These are phyloP conservation scores for Silene noctiflora DNA, from an alignment of 179 eudicot species.

Conservation along the genomic window DNA sequence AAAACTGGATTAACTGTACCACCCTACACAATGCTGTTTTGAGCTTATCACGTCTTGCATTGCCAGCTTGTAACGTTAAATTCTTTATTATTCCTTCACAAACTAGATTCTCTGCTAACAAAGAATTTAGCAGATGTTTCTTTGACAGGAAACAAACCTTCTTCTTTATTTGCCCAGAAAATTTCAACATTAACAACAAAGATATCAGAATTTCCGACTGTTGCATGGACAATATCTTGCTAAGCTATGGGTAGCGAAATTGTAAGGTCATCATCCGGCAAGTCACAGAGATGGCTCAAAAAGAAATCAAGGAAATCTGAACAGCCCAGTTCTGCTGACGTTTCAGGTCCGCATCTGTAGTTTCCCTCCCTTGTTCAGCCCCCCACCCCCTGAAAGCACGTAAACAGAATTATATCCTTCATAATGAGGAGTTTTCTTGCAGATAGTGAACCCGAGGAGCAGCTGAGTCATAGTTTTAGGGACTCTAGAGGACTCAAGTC, in stretches of 20 bases:
- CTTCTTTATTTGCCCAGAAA: slow-evolving; percentile 11
- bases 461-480: slow-evolving; percentile 25
- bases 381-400: background rate
- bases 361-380: background rate
- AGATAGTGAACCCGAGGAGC: slow-evolving; percentile 45
- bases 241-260: slow-evolving; percentile 49
- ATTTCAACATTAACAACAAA: background rate
- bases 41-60: slow-evolving; percentile 33
- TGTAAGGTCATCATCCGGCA: slow-evolving; percentile 29
- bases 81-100: slow-evolving; percentile 15
- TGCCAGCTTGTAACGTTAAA: slow-evolving; percentile 25
- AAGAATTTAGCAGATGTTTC: slow-evolving; percentile 2
- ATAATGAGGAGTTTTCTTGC: slow-evolving; percentile 17
- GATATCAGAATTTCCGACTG: slow-evolving; percentile 2
- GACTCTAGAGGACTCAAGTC: slow-evolving; percentile 32
- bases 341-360: slow-evolving; percentile 37
- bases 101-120: slow-evolving; percentile 16
- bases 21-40: slow-evolving; percentile 20
- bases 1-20: slow-evolving; percentile 7
- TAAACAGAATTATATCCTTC: background rate
- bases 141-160: background rate
- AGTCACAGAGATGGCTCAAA: slow-evolving; percentile 45
- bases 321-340: slow-evolving; percentile 37
- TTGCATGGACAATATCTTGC: slow-evolving; percentile 26
- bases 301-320: slow-evolving; percentile 51